These are phyloP conservation scores for Septoria linicola DNA, from an alignment of 2,329 filamentous ascomycete species.

Conservation along the genomic window DNA sequence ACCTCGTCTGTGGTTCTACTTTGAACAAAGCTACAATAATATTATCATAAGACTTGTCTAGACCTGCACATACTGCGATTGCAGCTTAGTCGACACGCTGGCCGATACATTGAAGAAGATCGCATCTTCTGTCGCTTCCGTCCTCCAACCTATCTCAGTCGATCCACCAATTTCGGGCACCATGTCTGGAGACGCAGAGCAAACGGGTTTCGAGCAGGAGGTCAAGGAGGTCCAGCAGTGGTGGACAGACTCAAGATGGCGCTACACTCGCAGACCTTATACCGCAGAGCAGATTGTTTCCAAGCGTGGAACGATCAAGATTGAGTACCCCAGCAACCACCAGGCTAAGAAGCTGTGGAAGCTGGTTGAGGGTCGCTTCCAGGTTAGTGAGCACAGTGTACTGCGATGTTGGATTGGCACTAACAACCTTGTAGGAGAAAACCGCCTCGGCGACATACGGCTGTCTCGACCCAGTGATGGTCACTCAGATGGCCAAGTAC, in stretches of 20 bases:
- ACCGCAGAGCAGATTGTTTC: slow-evolving; percentile 96
- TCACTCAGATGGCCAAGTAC: slow-evolving; percentile 99
- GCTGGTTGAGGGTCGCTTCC: slow-evolving; percentile 81
- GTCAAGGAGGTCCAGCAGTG: slow-evolving; percentile 87
- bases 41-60: not conserved
- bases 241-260: slow-evolving; percentile 92
- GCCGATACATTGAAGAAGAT: slow-evolving; percentile 39
- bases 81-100: slow-evolving; percentile 30
- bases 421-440: slow-evolving; percentile 57
- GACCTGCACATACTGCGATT: slow-evolving; percentile 1
- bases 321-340: slow-evolving; percentile 85
- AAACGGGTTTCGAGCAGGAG: slow-evolving; percentile 74
- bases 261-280: slow-evolving; percentile 86
- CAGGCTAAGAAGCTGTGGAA: slow-evolving; percentile 94
- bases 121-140: slow-evolving; percentile 32
- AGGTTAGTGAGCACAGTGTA: slow-evolving; percentile 55
- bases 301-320: slow-evolving; percentile 86
- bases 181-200: slow-evolving; percentile 58
- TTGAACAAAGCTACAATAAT: not conserved
- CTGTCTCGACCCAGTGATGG: slow-evolving; percentile 95
- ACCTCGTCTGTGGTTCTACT: slow-evolving; percentile 16
- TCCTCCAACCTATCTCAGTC: slow-evolving; percentile 30
- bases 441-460: slow-evolving; percentile 94
- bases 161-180: slow-evolving; percentile 28
- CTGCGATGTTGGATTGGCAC: not conserved